Base-by-base conservation (phyloP, 1,139 yeast genomes). In the Candida sp. region DNA sequence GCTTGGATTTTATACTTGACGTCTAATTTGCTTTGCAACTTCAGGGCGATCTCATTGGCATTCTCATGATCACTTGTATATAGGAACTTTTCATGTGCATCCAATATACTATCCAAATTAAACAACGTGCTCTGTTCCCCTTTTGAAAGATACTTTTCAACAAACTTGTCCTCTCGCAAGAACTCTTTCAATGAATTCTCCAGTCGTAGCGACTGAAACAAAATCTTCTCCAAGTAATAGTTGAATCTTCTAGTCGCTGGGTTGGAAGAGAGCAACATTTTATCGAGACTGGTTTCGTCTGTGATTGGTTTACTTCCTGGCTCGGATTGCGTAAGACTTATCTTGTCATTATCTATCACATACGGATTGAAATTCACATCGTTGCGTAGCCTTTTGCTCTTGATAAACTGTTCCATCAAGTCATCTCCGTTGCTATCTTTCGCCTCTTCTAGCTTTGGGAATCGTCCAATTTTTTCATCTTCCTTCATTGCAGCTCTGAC, bases 401-500 rank as follows among this genome's bases (percentile, higher is more conserved):
- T 40, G 6, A 56, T 51, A 31, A 55, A 52, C 9, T 49, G 42
- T 35, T 52, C 59, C 59, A 56, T 56, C 7, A 49, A 35, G 5
- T 44, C 41, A 42, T 53, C 60, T 1, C 40, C 43, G 4, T 35
- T 11, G 6, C 45, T 37, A 26, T 40, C 34, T 7, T 43, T 38
- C 1, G 37, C 11, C 7, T 49, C 47, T 5, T 49, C 44, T 45
- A 90, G 66, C 25, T 72, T 70, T 0, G 90, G 86, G 58, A 89
- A 88, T 44, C 75, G 74, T 12, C 88, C 84, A 11, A 81, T 70
- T 55, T 87, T 83, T 57, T 84, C 88, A 63, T 93, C 98, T 58
- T 91, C 97, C 33, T 80, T 79, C 66, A 83, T 90, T 1, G 98
- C 96, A n/a, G 92, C 64, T 41, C 86, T 73, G 5, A 71, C 66